Base-by-base conservation (phyloP, 2,329 filamentous ascomycete genomes). In the Talaromyces sp. region DNA sequence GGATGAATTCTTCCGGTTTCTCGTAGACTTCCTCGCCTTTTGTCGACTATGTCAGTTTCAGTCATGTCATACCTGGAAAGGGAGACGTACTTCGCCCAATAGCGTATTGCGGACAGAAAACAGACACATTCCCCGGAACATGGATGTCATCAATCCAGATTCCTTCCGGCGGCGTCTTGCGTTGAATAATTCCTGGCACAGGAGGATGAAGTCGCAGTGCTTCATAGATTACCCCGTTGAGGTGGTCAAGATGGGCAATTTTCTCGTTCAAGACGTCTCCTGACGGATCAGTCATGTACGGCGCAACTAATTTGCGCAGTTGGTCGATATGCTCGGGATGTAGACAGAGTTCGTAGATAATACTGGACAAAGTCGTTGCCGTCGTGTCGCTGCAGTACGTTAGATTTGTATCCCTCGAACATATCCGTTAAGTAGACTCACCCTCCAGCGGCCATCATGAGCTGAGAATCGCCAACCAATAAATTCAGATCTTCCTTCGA, bases 181-280 rank as follows among this genome's bases (percentile, higher is more conserved):
- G 66, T n/a, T 72, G 72, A 2, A 79, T 63, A 5, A 65, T 67
- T 41, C 74, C 65, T 0, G 77, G 76, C 0, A 75, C 70, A 0
- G 77, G 72, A 5, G 76, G 76, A 61, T 78, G 74, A 15, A 72
- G 65, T 4, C 77, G 69, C 3, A 78, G 63, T 0, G 74, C 68
- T 61, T 80, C 77, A 55, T 76, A 72, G 61, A 79, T 75, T 15
- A 77, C 69, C 13, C 75, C 75, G 55, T 75, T 70, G 3, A 78
- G 67, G 62, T 77, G 62, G 21, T 57, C 55, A 15, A 60, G 43
- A 48, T 54, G 51, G 15, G 53, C 39, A 37, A 54, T 62, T 50
- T 60, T 57, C 15, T 61, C 54, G 46, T 52, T 59, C 21, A 56
- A 36, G 8, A 61, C 51, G 15, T 61, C 59, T 11, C 59, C 59